Evolutionary conservation across 805 yeast genomes (phyloP), one percentile per base, ranked within the genome.

Genomic region (Kodamaea jinghongensis): DNA sequence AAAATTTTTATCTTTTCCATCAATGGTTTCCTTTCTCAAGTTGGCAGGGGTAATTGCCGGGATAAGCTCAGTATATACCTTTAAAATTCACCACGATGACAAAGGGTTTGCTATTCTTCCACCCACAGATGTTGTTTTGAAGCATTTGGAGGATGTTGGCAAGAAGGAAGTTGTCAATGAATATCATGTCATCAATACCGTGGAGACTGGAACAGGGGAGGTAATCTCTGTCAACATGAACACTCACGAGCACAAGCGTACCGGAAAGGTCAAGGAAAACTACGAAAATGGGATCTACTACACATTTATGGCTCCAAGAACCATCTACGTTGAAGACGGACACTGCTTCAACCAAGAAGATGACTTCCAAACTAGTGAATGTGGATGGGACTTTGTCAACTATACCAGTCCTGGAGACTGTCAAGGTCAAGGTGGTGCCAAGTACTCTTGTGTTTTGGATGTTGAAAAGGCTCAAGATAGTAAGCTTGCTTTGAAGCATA

Each of bases 391-490:
- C 28, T 46, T 43, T 34, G 41, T 30, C 35, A 36, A 27, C 28
- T 46, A 46, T 43, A 35, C 33, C 27, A 11, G 34, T 14, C 43
- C 45, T 33, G 28, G 31, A n/a, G 36, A 46, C 39, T 46, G 49
- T 34, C 25, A 30, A 6, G 20, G 38, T 9, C 26, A 29, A 15
- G 45, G 41, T 16, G 39, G 43, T 13, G 16, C 43, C 13, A 43
- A 46, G 37, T 46, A 46, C 43, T 40, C 49, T 13, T 46, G 49
- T 41, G 45, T 46, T 13, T 31, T 41, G 37, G 46, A 40, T 16
- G 36, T 46, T 12, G 45, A 46, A 34, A 43, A 41, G 40, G 14
- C 29, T 14, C 46, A 43, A 30, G 45, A 46, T 25, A 30, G 46
- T 28, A 35, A 17, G 9, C 17, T 27, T 16, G 17, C 36, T 25